Evolutionary conservation across 352 stramenopile species (phyloP).

Genomic region (Phytophthora parvispora): DNA sequence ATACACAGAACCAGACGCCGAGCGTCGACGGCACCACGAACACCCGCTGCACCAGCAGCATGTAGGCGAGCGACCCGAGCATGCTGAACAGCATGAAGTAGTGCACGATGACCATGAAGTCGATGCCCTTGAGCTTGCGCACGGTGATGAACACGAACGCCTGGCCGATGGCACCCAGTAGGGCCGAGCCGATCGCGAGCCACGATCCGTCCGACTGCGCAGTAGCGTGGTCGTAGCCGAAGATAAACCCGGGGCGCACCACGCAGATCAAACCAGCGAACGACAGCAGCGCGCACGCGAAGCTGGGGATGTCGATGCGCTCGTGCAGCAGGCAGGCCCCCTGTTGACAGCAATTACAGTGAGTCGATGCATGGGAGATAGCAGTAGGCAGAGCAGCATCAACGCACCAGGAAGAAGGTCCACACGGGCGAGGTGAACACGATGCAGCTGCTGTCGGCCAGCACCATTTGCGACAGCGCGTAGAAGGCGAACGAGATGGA

Average conservation of each 20-base stretch:
- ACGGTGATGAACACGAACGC: slow-evolving; percentile 80
- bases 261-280: slow-evolving; percentile 66
- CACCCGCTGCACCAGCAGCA: slow-evolving; percentile 58
- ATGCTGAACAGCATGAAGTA: slow-evolving; percentile 85
- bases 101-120: slow-evolving; percentile 76
- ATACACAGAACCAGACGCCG: slow-evolving; percentile 54
- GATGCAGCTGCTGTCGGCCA: slow-evolving; percentile 78
- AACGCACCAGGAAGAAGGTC: slow-evolving; percentile 73
- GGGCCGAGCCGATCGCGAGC: slow-evolving; percentile 56
- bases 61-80: slow-evolving; percentile 56
- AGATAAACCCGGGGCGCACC: slow-evolving; percentile 60
- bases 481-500: slow-evolving; percentile 87
- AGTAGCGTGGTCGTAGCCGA: slow-evolving; percentile 56
- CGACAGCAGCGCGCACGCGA: slow-evolving; percentile 52
- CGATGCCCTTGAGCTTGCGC: slow-evolving; percentile 65
- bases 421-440: slow-evolving; percentile 81
- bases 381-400: background rate
- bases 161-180: slow-evolving; percentile 70
- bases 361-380: background rate
- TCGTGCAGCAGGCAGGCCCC: slow-evolving; percentile 57
- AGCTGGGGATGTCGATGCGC: slow-evolving; percentile 49
- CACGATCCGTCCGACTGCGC: slow-evolving; percentile 55
- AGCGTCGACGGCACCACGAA: slow-evolving; percentile 58
- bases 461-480: slow-evolving; percentile 81
- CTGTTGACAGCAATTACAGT: too few relatives aligned